Base-by-base conservation (phyloP, 139 green algal genomes). In the Chlamydomonas sp. region DNA sequence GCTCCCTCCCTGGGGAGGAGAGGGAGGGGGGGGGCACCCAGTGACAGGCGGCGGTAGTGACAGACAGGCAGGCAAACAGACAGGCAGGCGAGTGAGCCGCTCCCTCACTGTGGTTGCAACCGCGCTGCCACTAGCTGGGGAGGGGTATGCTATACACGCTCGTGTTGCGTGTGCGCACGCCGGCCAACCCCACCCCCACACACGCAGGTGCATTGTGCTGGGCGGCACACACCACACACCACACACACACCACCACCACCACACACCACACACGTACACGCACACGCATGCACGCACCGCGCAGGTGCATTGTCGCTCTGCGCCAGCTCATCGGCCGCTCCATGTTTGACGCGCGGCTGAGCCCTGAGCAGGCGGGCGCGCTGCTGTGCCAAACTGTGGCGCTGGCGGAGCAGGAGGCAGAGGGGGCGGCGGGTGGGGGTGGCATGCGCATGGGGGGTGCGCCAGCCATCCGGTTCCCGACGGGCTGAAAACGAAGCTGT, bases 281-380 rank as follows among this genome's bases (percentile, higher is more conserved):
- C 16, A 54, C 16, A 54, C 16, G 16, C 16, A 54, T 26, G 13
- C 43, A 26, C 16, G 16, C 16, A 54, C 16, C 43, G 43, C 43
- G 13, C 43, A 64, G 60, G 60, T 68, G 60, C n/a, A 29, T 68
- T 10, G 60, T 68, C 10, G 60, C 60, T 6, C 20, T 68, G 60
- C 8, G 34, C 13, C 31, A 68, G 13, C 60, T 68, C 8, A 20
- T 68, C 10, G 60, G 60, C 31, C 5, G 8, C 10, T 28, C 60
- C 39, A 68, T 68, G 60, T 68, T 68, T 29, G 16, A 26, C 6
- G 60, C 31, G 22, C 60, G 60, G 13, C 24, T 68, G 34, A 29
- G 31, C 24, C 31, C 30, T 10, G 8, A 68, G 10, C 60, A 68
- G 34, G 31, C 26, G 31, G 16, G 48, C 24, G 24, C 34, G 26